A percentile compares a stretch with the other conserved stretches of the same genome.
Conservation (phyloP, 805 yeast species). For the Kregervanrija delftensis region DNA sequence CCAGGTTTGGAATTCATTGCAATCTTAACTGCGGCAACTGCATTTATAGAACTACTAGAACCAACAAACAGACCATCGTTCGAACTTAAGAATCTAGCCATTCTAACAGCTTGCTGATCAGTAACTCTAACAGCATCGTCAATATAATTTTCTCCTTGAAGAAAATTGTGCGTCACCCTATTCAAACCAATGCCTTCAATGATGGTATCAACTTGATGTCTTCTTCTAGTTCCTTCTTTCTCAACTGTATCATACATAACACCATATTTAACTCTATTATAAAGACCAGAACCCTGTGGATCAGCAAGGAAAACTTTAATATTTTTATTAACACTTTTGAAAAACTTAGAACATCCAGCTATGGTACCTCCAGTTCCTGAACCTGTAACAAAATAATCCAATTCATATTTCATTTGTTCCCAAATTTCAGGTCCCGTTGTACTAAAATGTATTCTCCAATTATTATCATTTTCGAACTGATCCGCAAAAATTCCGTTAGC, state of each 20-base stretch:
- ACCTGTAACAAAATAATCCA: slow-evolving; percentile 82
- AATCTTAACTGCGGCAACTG: slow-evolving; percentile 75
- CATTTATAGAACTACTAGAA: slow-evolving; percentile 87
- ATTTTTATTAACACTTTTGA: slow-evolving; percentile 42
- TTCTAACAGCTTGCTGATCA: slow-evolving; percentile 74
- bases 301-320: slow-evolving; percentile 70
- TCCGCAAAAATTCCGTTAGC: slow-evolving; percentile 79
- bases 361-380: slow-evolving; percentile 98
- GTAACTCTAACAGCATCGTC: slow-evolving; percentile 76
- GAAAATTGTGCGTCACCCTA: slow-evolving; percentile 76
- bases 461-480: slow-evolving; percentile 89
- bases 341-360: slow-evolving; percentile 77
- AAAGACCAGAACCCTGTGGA: slow-evolving; percentile 93
- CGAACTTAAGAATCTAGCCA: slow-evolving; percentile 79
- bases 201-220: slow-evolving; percentile 94
- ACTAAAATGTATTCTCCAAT: slow-evolving; percentile 77
- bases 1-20: slow-evolving; percentile 49
- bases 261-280: slow-evolving; percentile 76
- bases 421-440: slow-evolving; percentile 94
- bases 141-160: slow-evolving; percentile 58
- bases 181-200: slow-evolving; percentile 93
- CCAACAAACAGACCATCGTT: slow-evolving; percentile 91
- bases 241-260: slow-evolving; percentile 91
- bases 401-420: slow-evolving; percentile 52
- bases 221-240: slow-evolving; percentile 84